phyloP scores from a whole-genome alignment of 306 rosid species.

The Oxytropis ochrocephala region DNA sequence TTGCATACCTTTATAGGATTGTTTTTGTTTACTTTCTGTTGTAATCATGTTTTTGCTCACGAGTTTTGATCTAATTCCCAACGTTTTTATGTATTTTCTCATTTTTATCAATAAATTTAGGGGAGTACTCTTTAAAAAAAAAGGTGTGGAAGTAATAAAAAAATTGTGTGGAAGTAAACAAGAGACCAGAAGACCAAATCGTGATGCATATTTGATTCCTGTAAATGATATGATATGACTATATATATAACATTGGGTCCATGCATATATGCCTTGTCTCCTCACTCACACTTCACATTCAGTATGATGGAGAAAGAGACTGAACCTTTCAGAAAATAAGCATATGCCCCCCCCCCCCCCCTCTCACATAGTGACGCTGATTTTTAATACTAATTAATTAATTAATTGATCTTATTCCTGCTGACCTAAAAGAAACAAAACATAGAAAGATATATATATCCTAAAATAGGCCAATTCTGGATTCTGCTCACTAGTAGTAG shows the following conservation, averaged over 20 bases:
- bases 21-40: no score
- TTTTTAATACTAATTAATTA: not conserved
- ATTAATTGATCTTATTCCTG: no score
- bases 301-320: not conserved
- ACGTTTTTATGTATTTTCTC: no score
- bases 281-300: conserved; percentile 4
- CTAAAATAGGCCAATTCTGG: not conserved
- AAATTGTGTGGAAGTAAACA: no score
- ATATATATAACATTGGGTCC: conserved; percentile 1
- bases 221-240: not conserved
- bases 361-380: conserved; percentile 2
- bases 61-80: no score
- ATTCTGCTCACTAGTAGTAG: no score
- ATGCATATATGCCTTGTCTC: not conserved
- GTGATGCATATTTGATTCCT: not conserved
- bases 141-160: no score
- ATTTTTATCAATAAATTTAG: no score
- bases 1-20: no score
- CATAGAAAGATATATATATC: not conserved
- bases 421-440: not conserved
- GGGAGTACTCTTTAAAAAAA: no score
- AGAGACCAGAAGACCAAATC: no score
- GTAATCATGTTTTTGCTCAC: no score
- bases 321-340: conserved; percentile 11
- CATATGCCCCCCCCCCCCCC: not conserved